Percentiles rank a stretch among this genome's conserved stretches.
Conservation (phyloP, 257 asterid species). For the Solanum raphanifolium region DNA sequence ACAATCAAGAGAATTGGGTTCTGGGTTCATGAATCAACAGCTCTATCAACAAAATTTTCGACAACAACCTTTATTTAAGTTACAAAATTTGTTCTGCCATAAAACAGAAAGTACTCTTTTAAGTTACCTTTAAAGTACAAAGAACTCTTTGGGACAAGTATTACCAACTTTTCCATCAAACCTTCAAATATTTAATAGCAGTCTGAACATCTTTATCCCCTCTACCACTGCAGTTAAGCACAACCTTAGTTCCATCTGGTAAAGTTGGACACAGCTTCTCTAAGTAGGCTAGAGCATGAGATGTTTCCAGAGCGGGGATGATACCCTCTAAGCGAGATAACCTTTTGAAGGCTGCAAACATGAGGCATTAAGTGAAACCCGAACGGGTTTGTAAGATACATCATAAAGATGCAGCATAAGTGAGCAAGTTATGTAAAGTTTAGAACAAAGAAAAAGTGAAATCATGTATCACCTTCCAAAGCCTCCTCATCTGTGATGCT, state of each 20-base stretch:
- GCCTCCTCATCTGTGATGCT: constrained; percentile 89
- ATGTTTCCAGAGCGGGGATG: constrained; percentile 91
- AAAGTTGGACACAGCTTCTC: constrained; percentile 84
- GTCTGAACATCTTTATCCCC: constrained; percentile 95
- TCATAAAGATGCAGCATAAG: neutral
- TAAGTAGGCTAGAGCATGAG: constrained; percentile 80
- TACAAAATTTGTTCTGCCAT: neutral
- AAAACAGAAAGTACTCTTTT: neutral
- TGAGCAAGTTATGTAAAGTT: too few species aligned
- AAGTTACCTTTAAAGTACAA: neutral
- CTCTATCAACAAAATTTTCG: neutral
- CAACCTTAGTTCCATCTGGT: constrained; percentile 66
- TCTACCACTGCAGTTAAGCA: constrained; percentile 89
- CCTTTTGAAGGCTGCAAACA: constrained; percentile 75
- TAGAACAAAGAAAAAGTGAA: neutral
- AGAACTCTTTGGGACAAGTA: neutral
- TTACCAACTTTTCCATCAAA: constrained; percentile 12
- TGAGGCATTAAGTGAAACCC: neutral
- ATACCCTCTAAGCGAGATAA: constrained; percentile 77
- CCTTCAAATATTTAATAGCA: constrained; percentile 48
- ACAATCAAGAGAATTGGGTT: neutral
- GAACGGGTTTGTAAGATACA: neutral
- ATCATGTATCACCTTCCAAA: constrained; percentile 51
- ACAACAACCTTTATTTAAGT: neutral
- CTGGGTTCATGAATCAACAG: neutral